Evolutionary conservation across 1,284 basidiomycete species (phyloP), one percentile per base, ranked within the genome.

Genomic region (Thelephora terrestris): DNA sequence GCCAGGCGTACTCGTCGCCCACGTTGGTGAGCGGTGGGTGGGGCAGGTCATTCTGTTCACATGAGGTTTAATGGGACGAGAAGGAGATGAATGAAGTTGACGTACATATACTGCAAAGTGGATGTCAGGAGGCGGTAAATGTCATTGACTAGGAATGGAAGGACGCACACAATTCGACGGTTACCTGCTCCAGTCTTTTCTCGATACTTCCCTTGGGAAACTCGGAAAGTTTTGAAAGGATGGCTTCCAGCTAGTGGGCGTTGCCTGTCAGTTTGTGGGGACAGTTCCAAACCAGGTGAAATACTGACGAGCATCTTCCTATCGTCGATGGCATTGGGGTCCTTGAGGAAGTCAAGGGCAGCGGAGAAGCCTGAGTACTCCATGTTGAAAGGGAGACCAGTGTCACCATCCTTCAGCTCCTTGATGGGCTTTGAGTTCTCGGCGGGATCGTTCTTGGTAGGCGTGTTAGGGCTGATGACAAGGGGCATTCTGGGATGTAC

Each of bases 21-120:
- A 90, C 64, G 53, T 70, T 78, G 0, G 87, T 85, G 9, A 78
- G 67, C 3, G 88, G 73, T 2, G 90, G 89, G 60, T 92, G 89
- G 0, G 78, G 64, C 29, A 91, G 73, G 58, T 92, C 90, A 55
- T 83, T 78, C 61, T 87, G 90, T 48, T 90, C 85, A 10, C 29
- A 12, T 25, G 17, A 42, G 3, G 20, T 20, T 21, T 42, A 42
- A 42, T 21, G 25, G 2, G 39, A 42, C 81, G 52, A 2, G 9
- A 12, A n/a, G 27, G 32, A 29, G 17, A 39, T 2, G 23, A 38
- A 35, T 48, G 44, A 3, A 7, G 34, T 14, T 32, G 47, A 17
- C 24, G n/a, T 60, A 25, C 2, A 25, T 17, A 46, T 25, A 47
- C 23, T 43, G 10, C 12, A 16, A n/a, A 14, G 47, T 18, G 20